Evolutionary conservation across 192 early-diverging fungal genomes (phyloP), one percentile per base, ranked within the genome.

Genomic region (Phlyctochytrium planicorne): DNA sequence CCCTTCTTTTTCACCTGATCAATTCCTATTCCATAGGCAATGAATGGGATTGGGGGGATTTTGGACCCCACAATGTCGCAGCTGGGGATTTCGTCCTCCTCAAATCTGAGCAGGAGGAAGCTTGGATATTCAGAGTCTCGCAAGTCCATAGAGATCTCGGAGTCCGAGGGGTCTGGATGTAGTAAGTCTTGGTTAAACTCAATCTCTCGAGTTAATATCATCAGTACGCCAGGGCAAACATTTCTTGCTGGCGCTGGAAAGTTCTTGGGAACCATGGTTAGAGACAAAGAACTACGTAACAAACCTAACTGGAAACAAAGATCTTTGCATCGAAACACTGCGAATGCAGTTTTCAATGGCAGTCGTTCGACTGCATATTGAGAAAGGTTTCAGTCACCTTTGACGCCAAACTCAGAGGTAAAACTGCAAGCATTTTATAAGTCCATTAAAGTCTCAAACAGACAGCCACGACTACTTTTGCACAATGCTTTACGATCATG

Each of bases 381-480:
- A 47, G 20, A 47, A 47, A 47, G 20, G 40, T 47, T 20, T 47
- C 40, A 14, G 10, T 47, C 10, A 14, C 20, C 10, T 47, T 47
- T 47, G 6, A 6, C 40, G 6, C 20, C 40, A 6, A 6, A 47
- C 40, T 47, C 10, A 6, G 6, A 47, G 40, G 6, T 6, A 6
- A 14, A 47, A 47, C 40, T 14, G 6, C 40, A 6, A 47, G 10
- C 40, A 47, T 14, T 6, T 14, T 47, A 20, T 6, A 47, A 6
- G 40, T 20, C 40, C 40, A n/a, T n/a, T 47, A 20, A 47, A 20
- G 40, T 14, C 40, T 47, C 20, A 47, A 47, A 47, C 6, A 20
- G 40, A n/a, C n/a, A n/a, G n/a, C n/a, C n/a, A n/a, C 40, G 40
- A 47, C 40, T 47, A 47, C 40, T 47, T 47, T 47, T 47, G 40